These are phyloP conservation scores for Acacia concinna DNA, from an alignment of 331 rosid genomes.

Conservation along the genomic window DNA sequence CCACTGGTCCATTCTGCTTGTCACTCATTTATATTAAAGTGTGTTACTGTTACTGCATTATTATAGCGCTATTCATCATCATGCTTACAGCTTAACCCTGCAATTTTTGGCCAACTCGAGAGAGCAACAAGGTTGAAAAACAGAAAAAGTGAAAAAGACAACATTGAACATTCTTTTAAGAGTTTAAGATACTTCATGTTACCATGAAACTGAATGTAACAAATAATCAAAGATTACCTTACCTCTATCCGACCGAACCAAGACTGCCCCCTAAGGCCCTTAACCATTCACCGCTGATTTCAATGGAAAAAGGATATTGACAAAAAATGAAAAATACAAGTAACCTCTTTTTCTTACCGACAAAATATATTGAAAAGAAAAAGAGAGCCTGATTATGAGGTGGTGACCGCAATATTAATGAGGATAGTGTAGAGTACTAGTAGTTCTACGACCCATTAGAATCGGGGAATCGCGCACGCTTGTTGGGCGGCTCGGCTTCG, in stretches of 20 bases:
- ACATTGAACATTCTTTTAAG: not conserved
- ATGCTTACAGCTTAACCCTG: not conserved
- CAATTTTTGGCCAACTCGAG: not conserved
- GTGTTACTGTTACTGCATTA: not conserved
- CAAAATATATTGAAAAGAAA: constrained; percentile 23
- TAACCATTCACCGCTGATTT: not conserved
- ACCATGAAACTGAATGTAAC: not conserved
- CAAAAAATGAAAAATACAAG: constrained; percentile 14
- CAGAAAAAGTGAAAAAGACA: not conserved
- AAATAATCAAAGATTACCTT: not conserved
- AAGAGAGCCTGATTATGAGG: not conserved
- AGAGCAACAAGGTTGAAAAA: not conserved
- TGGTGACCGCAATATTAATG: not conserved
- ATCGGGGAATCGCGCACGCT: constrained; percentile 45
- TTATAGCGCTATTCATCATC: too few species aligned
- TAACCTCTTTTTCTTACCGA: constrained; percentile 29
- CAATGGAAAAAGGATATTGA: not conserved
- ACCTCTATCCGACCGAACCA: not conserved
- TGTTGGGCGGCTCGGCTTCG: constrained; percentile 39
- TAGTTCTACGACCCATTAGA: constrained; percentile 35
- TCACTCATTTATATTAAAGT: not conserved
- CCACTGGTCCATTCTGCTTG: not conserved
- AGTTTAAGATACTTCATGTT: not conserved
- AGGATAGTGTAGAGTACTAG: not conserved
- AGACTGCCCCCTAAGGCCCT: too few species aligned